Evolutionary conservation across 805 yeast species (phyloP).

Genomic region (Lipomyces sp.): DNA sequence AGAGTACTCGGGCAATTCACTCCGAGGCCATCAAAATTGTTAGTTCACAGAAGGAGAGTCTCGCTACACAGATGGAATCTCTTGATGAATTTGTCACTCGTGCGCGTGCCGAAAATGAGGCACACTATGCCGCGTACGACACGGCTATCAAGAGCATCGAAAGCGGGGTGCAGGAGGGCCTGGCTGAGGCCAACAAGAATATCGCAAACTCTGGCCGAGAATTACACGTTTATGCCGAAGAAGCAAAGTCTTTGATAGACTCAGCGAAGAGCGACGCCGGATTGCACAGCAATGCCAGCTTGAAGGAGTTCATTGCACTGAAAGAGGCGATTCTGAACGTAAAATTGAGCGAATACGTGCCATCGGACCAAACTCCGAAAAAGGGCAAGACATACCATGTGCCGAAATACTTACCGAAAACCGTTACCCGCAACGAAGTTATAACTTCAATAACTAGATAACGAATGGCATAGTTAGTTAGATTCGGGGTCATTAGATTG

Average conservation of each 20-base stretch:
- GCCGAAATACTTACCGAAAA: conserved; percentile 28
- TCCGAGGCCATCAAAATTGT: conserved; percentile 33
- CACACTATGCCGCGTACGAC: conserved; percentile 24
- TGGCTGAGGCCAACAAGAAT: conserved; percentile 8
- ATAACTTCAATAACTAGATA: background rate
- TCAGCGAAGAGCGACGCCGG: conserved; percentile 11
- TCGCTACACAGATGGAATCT: conserved; percentile 33
- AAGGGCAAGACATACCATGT: conserved; percentile 21
- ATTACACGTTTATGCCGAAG: conserved; percentile 26
- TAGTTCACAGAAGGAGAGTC: conserved; percentile 29
- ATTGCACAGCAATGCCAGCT: conserved; percentile 9
- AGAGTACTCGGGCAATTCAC: conserved; percentile 30
- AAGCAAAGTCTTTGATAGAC: conserved; percentile 15
- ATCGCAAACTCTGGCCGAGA: conserved; percentile 27
- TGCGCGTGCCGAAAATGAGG: conserved; percentile 36
- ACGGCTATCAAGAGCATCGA: conserved; percentile 11
- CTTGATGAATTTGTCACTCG: conserved; percentile 33
- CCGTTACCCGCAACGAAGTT: conserved; percentile 6
- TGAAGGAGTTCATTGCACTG: conserved; percentile 20
- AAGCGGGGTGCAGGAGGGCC: conserved; percentile 15
- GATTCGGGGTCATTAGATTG: background rate
- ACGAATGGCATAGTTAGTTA: background rate
- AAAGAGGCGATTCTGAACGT: conserved; percentile 21
- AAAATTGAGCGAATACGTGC: conserved; percentile 17
- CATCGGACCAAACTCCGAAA: conserved; percentile 32